Base-by-base conservation (phyloP, 805 yeast species). In the Blastobotrys robertii region DNA sequence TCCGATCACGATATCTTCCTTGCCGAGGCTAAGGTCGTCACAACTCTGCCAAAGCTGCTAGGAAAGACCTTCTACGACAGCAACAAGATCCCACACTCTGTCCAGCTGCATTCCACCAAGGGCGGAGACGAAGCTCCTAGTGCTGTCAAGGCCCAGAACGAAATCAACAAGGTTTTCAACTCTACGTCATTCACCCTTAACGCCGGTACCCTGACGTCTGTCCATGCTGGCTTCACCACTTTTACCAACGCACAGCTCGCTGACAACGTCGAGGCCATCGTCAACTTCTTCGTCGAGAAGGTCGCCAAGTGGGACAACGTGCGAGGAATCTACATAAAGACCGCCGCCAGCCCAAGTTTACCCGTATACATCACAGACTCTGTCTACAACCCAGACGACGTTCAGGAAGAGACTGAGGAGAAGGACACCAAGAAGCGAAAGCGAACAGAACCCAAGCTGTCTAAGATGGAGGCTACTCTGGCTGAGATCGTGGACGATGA, bases 401-500 rank as follows among this genome's bases (percentile, higher is more conserved):
- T 74, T 34, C 30, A 14, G 19, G 53, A 58, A 37, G 64, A 64
- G 28, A 65, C 60, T 34, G 64, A 49, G 35, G 50, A 55, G 48
- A 48, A 55, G 38, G 60, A 56, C 10, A 47, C 48, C 42, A 38
- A 51, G 30, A 33, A 44, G 32, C 44, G 58, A 54, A 44, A 51
- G 38, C 39, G 44, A 37, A 41, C 33, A 15, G 47, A 40, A 12
- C 62, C 70, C 46, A 69, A 70, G 51, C 64, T 79, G 41, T 66
- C 83, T 39, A 64, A 69, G 19, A 82, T 83, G 61, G 94, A 84
- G 52, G 75, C 74, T 58, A 86, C 86, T 34, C 75, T 88, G 66
- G 72, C 84, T 57, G 95, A 88, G 68, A 84, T 87, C 52, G 81
- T 82, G 44, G 81, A 80, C 53, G 87, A 84, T 49, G 79, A 76